Conservation (phyloP, 208 protist genomes). For the Crithidia brevicula region DNA sequence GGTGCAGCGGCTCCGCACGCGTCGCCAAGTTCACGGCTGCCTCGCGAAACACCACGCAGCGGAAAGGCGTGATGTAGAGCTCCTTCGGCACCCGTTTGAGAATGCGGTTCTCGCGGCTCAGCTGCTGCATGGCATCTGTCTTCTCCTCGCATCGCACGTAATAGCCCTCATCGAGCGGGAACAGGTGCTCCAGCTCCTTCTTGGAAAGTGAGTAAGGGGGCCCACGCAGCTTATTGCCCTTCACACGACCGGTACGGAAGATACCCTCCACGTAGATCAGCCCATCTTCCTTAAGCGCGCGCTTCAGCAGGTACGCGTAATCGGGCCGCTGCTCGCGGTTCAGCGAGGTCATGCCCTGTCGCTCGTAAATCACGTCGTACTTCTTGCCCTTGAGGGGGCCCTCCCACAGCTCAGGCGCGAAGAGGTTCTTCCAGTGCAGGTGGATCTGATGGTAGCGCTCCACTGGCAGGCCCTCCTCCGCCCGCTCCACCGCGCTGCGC, state of each 20-base stretch:
- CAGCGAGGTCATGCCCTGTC: slow-evolving; percentile 84
- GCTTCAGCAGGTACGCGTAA: slow-evolving; percentile 84
- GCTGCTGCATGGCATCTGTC: slow-evolving; percentile 75
- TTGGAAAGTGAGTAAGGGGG: slow-evolving; percentile 77
- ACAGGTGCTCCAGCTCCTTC: slow-evolving; percentile 79
- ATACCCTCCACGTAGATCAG: slow-evolving; percentile 90
- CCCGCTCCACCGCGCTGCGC: slow-evolving; percentile 61
- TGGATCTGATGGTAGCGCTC: slow-evolving; percentile 56
- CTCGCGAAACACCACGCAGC: slow-evolving; percentile 84
- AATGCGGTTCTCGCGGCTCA: slow-evolving; percentile 82
- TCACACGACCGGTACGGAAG: slow-evolving; percentile 85
- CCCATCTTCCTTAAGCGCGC: slow-evolving; percentile 83
- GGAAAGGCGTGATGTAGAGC: slow-evolving; percentile 87
- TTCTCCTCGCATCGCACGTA: slow-evolving; percentile 90
- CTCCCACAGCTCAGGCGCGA: slow-evolving; percentile 80
- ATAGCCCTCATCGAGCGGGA: slow-evolving; percentile 66
- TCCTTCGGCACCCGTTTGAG: slow-evolving; percentile 79
- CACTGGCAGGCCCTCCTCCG: slow-evolving; percentile 52
- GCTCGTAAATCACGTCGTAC: slow-evolving; percentile 91
- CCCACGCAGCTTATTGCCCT: slow-evolving; percentile 76
- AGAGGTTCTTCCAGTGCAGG: slow-evolving; percentile 81
- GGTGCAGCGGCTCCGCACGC: slow-evolving; percentile 30
- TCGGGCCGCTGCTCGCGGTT: slow-evolving; percentile 80
- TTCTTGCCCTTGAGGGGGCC: slow-evolving; percentile 43
- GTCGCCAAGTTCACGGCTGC: slow-evolving; percentile 52